Conservation (phyloP, 1,284 basidiomycete species). For the Cryptococcus sp. region DNA sequence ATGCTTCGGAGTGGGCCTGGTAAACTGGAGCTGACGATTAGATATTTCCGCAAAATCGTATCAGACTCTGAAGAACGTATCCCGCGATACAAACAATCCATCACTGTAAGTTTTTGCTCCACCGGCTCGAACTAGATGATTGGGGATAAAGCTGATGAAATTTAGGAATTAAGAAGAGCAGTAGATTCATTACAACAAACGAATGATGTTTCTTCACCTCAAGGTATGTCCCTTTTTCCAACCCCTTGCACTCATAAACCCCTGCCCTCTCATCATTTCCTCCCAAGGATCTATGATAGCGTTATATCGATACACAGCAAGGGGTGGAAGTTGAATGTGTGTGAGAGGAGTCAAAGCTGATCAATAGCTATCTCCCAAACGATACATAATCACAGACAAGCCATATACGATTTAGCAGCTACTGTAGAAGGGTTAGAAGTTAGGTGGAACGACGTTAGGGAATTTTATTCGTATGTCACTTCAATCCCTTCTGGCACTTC, state of each 20-base stretch:
- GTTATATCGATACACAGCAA: too few species aligned
- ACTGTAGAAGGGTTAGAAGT: conserved; percentile 35
- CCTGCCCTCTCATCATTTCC: not conserved
- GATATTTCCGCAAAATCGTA: conserved; percentile 34
- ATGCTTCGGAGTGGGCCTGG: too few species aligned
- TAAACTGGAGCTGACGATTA: too few species aligned
- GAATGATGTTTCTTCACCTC: conserved; percentile 30
- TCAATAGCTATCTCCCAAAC: conserved; percentile 35
- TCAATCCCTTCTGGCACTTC: too few species aligned
- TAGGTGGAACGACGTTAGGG: conserved; percentile 29
- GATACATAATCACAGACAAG: conserved; percentile 42
- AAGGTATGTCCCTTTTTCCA: conserved; percentile 15
- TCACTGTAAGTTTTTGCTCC: conserved; percentile 19
- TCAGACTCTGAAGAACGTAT: conserved; percentile 33
- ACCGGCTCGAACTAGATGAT: not conserved
- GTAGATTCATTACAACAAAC: conserved; percentile 30
- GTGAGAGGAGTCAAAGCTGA: not conserved
- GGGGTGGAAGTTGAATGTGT: too few species aligned
- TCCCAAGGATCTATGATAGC: too few species aligned
- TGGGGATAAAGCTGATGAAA: too few species aligned
- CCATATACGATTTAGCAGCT: conserved; percentile 35
- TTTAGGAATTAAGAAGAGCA: conserved; percentile 34
- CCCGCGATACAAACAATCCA: conserved; percentile 35
- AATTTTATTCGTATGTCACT: conserved; percentile 28
- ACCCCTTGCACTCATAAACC: too few species aligned